Percentiles rank a stretch among this genome's conserved stretches.
These are phyloP conservation scores for Claviceps arundinis DNA, from an alignment of 2,329 filamentous ascomycete species.

Conservation along the genomic window DNA sequence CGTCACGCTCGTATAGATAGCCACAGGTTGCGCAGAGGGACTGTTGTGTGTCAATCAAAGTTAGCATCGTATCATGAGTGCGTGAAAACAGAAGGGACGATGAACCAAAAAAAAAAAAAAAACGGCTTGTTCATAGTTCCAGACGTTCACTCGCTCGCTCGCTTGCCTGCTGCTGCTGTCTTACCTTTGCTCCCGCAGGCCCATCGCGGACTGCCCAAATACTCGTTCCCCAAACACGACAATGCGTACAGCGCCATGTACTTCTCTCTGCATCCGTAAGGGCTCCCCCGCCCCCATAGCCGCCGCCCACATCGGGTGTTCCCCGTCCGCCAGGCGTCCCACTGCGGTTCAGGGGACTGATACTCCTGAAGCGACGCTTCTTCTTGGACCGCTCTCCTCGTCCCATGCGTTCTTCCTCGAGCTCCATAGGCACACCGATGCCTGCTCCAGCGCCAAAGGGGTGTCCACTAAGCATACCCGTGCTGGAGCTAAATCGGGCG, in stretches of 20 bases:
- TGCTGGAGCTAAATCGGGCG: constrained; percentile 76
- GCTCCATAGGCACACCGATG: constrained; percentile 27
- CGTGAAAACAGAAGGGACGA: too few relatives aligned
- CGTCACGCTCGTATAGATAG: constrained; percentile 75
- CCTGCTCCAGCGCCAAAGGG: constrained; percentile 36
- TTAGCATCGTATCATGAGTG: too few relatives aligned
- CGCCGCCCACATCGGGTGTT: constrained; percentile 66
- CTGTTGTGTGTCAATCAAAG: constrained; percentile 26
- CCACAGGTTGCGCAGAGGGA: constrained; percentile 90
- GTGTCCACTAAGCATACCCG: constrained; percentile 66
- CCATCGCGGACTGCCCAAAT: constrained; percentile 95
- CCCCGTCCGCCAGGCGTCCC: constrained; percentile 56
- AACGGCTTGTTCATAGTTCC: too few relatives aligned
- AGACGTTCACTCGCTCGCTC: too few relatives aligned
- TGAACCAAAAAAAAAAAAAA: too few relatives aligned
- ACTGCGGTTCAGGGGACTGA: constrained; percentile 61
- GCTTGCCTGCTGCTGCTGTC: constrained; percentile 15
- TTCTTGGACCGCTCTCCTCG: constrained; percentile 89
- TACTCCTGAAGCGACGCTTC: constrained; percentile 79
- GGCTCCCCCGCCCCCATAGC: constrained; percentile 55
- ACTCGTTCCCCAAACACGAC: constrained; percentile 72
- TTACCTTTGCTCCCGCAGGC: constrained; percentile 68
- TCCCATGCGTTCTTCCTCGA: constrained; percentile 73
- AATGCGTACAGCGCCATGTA: constrained; percentile 81
- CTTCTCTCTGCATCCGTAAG: constrained; percentile 66